Evolutionary conservation across 1,139 yeast genomes (phyloP).

Genomic region (Hanseniaspora uvarum): DNA sequence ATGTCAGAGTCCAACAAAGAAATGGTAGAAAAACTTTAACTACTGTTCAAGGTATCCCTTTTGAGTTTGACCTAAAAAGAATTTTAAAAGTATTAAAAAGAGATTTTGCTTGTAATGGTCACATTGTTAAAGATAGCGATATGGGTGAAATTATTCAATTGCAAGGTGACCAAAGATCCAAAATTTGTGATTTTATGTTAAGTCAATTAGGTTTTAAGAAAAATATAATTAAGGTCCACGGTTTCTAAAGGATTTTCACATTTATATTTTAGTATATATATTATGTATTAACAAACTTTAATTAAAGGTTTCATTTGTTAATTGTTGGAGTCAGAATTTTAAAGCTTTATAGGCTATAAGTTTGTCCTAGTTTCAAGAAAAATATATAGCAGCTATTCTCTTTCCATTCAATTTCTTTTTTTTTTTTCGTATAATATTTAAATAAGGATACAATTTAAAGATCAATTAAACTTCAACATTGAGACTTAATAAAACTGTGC

Average conservation of each 20-base stretch:
- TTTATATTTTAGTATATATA: no score
- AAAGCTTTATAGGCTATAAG: no score
- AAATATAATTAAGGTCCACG: conserved; percentile 96
- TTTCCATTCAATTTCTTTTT: no score
- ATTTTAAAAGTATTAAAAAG: conserved; percentile 89
- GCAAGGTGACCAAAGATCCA: conserved; percentile 98
- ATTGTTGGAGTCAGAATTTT: not conserved
- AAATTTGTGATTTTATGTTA: conserved; percentile 87
- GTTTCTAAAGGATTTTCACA: conserved; percentile 47
- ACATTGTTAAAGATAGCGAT: conserved; percentile 91
- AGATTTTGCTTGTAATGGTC: conserved; percentile 98
- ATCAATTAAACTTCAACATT: no score
- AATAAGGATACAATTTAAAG: no score
- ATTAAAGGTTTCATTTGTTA: not conserved
- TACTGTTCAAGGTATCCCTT: conserved; percentile 95
- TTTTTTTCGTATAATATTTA: no score
- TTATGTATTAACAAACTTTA: no score
- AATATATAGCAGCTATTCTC: no score
- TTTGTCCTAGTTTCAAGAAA: no score
- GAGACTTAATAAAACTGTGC: no score
- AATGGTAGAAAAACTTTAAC: conserved; percentile 98
- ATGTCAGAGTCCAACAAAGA: conserved; percentile 98
- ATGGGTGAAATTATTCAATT: conserved; percentile 94
- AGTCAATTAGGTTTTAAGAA: conserved; percentile 80
- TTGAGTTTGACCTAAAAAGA: conserved; percentile 87